Evolutionary conservation across 176 grass and related monocot genomes (phyloP).

Genomic region (Microstegium vimineum): DNA sequence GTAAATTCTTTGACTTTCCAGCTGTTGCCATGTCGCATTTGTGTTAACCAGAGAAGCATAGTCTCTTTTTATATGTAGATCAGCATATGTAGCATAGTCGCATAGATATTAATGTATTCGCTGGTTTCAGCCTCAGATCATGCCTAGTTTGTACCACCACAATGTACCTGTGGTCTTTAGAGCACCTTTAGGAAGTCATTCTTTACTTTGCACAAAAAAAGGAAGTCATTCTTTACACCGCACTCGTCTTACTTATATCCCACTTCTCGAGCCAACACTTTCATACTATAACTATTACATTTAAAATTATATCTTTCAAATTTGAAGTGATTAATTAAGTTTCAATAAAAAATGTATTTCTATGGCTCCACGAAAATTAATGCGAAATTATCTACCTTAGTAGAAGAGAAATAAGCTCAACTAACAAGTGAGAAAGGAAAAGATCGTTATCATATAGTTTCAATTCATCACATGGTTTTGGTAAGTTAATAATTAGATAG

Average conservation of each 20-base stretch:
- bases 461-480: too few species aligned
- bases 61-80: background rate
- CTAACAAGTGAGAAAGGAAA: too few species aligned
- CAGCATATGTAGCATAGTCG: background rate
- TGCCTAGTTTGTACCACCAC: background rate
- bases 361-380: too few species aligned
- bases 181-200: background rate
- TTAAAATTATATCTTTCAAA: too few species aligned
- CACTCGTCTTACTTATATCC: slow-evolving; percentile 10
- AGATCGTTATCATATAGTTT: too few species aligned
- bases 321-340: too few species aligned
- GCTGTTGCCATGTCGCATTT: slow-evolving; percentile 79
- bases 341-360: too few species aligned
- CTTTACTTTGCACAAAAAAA: too few species aligned
- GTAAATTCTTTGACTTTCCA: slow-evolving; percentile 73
- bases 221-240: background rate
- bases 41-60: slow-evolving; percentile 94
- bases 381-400: too few species aligned
- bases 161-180: background rate
- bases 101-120: background rate
- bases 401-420: too few species aligned
- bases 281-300: slow-evolving; percentile 9
- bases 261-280: background rate
- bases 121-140: background rate
- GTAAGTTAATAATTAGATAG: too few species aligned